A percentile compares a stretch with the other conserved stretches of the same genome.
Evolutionary conservation across 805 yeast species (phyloP).

Genomic region (Metschnikowia cerradonensis): DNA sequence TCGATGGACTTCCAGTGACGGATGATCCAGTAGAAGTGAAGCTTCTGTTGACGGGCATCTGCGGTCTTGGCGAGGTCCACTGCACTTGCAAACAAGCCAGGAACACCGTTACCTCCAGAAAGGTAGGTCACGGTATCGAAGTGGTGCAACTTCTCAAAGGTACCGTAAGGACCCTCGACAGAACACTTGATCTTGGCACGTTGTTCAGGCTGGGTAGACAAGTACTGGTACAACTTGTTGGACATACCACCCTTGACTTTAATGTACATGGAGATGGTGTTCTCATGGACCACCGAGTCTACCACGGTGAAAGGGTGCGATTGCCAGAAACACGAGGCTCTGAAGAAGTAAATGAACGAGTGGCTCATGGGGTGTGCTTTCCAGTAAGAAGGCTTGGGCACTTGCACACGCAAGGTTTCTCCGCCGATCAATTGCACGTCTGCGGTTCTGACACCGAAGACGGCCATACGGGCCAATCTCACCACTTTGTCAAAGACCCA

Average conservation of each 20-base stretch:
- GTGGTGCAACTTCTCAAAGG: conserved; percentile 41
- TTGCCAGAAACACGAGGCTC: conserved; percentile 56
- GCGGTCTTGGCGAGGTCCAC: conserved; percentile 19
- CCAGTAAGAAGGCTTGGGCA: conserved; percentile 48
- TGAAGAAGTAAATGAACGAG: conserved; percentile 54
- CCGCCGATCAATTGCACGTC: conserved; percentile 36
- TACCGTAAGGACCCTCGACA: conserved; percentile 64
- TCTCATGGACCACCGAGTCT: conserved; percentile 36
- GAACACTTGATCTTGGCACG: conserved; percentile 38
- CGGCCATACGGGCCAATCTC: conserved; percentile 29
- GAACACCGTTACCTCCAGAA: conserved; percentile 66
- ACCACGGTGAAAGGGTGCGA: conserved; percentile 70
- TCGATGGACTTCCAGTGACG: conserved; percentile 37
- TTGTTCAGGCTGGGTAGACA: conserved; percentile 27
- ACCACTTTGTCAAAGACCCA: conserved; percentile 42
- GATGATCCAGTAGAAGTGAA: conserved; percentile 36
- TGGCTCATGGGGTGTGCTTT: conserved; percentile 51
- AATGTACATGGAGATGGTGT: conserved; percentile 41
- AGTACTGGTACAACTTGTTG: conserved; percentile 30
- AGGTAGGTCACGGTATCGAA: conserved; percentile 47
- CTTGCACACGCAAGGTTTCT: conserved; percentile 45
- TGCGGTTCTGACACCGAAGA: conserved; percentile 39
- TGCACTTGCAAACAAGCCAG: conserved; percentile 50
- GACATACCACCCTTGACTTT: conserved; percentile 61
- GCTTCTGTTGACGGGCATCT: conserved; percentile 5